phyloP scores from a whole-genome alignment of 371 early-diverging fungal species.

The Apophysomyces trapeziformis region DNA sequence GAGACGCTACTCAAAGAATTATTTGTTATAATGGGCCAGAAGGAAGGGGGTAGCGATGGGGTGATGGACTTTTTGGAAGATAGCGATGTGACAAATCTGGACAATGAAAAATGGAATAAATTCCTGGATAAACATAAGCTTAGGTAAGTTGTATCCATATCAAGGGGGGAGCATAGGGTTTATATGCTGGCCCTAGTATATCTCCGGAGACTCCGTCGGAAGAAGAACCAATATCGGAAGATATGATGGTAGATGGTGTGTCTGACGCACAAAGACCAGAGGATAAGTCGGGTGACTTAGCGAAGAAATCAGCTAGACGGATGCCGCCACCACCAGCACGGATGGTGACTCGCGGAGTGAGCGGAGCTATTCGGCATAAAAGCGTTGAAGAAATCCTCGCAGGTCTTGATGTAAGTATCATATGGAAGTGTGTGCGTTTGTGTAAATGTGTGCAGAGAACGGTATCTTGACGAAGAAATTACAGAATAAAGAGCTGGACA shows the following conservation, averaged over 20 bases:
- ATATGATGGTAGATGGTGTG: not conserved
- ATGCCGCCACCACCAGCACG: conserved; percentile 66
- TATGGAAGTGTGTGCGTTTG: not conserved
- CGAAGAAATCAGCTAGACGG: conserved; percentile 31
- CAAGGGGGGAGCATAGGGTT: not conserved
- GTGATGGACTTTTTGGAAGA: conserved; percentile 30
- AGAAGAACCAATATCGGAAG: not conserved
- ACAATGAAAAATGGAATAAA: conserved; percentile 24
- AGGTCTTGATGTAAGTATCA: conserved; percentile 45
- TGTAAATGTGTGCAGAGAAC: not conserved
- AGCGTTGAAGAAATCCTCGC: conserved; percentile 64
- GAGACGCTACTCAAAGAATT: conserved; percentile 34
- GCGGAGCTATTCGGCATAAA: conserved; percentile 66
- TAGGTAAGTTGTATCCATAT: conserved; percentile 19
- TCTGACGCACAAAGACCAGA: not conserved
- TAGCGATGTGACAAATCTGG: conserved; percentile 16
- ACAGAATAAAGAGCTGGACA: conserved; percentile 4
- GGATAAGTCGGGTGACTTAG: not conserved
- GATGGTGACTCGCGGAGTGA: conserved; percentile 76
- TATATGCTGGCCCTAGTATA: not conserved
- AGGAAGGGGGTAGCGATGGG: conserved; percentile 24
- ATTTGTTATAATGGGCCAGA: conserved; percentile 31
- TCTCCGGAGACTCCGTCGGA: not conserved
- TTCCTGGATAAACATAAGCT: conserved; percentile 41
- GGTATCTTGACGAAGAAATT: not conserved